Percentiles rank a stretch among this genome's conserved stretches.
These are phyloP conservation scores for Artemisia tridentata DNA, from an alignment of 129 eudicot genomes.

Conservation along the genomic window DNA sequence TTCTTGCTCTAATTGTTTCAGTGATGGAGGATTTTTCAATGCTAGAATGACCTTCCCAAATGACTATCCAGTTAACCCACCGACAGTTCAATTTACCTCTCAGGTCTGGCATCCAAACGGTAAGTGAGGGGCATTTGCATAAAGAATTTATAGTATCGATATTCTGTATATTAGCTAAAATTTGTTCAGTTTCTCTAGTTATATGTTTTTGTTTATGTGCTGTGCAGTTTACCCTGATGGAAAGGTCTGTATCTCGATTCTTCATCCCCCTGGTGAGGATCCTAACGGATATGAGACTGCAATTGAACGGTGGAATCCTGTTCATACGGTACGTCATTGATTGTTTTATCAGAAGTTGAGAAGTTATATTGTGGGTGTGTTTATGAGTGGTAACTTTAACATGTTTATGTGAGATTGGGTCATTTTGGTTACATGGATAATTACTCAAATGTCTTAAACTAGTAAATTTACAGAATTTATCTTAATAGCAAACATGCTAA, in stretches of 20 bases:
- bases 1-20: slow-evolving; percentile 28
- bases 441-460: too few species aligned
- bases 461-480: too few species aligned
- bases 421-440: too few species aligned
- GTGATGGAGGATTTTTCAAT: slow-evolving; percentile 96
- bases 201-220: slow-evolving; percentile 9
- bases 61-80: slow-evolving; percentile 93
- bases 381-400: neutral
- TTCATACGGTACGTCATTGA: slow-evolving; percentile 74
- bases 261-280: slow-evolving; percentile 98
- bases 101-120: slow-evolving; percentile 99
- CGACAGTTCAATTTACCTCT: slow-evolving; percentile 83
- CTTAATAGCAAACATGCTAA: too few species aligned
- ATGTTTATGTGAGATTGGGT: too few species aligned
- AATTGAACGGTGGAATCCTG: slow-evolving; percentile 99
- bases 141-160: neutral
- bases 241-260: slow-evolving; percentile 94
- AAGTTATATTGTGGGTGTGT: neutral
- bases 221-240: slow-evolving; percentile 88
- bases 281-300: slow-evolving; percentile 98
- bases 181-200: neutral
- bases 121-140: slow-evolving; percentile 32
- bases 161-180: neutral
- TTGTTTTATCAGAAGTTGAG: neutral
- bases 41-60: slow-evolving; percentile 92